Percentiles rank a stretch among this genome's conserved stretches.
phyloP scores from a whole-genome alignment of 2,329 filamentous ascomycete species.

The Microcyclospora pomicola region DNA sequence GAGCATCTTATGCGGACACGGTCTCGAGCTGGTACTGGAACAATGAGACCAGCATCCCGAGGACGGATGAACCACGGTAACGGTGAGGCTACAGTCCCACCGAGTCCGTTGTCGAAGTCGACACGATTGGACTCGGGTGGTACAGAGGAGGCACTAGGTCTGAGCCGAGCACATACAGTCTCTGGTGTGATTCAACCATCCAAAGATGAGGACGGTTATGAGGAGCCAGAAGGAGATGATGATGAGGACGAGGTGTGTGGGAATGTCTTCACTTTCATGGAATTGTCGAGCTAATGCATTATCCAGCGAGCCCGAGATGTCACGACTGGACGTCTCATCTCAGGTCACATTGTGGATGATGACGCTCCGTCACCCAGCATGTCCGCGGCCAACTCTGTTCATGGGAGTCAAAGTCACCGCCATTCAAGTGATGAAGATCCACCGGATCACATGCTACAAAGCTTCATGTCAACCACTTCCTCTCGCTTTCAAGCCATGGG shows the following conservation, averaged over 20 bases:
- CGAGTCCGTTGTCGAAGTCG: constrained; percentile 21
- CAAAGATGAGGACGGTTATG: constrained; percentile 21
- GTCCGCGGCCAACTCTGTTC: constrained; percentile 50
- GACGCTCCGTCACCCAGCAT: constrained; percentile 68
- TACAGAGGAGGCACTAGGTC: constrained; percentile 2
- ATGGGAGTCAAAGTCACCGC: constrained; percentile 23
- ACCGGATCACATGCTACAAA: constrained; percentile 76
- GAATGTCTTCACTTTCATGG: not conserved
- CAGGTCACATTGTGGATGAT: constrained; percentile 85
- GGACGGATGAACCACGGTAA: constrained; percentile 16
- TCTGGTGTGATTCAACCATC: constrained; percentile 13
- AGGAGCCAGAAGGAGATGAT: constrained; percentile 20
- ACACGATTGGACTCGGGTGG: constrained; percentile 18
- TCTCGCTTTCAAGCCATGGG: constrained; percentile 39
- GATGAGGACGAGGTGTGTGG: constrained; percentile 21
- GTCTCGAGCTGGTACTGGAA: constrained; percentile 10
- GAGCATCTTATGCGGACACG: not conserved
- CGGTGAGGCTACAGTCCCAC: constrained; percentile 2
- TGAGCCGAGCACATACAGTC: constrained; percentile 13
- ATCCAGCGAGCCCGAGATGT: constrained; percentile 63
- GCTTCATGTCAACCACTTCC: constrained; percentile 66
- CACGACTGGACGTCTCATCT: constrained; percentile 76
- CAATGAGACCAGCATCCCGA: constrained; percentile 7
- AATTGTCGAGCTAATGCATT: constrained; percentile 7
- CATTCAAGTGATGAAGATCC: constrained; percentile 33